These are phyloP conservation scores for Psidium friedrichsthalianum DNA, from an alignment of 345 rosid genomes.

Conservation along the genomic window DNA sequence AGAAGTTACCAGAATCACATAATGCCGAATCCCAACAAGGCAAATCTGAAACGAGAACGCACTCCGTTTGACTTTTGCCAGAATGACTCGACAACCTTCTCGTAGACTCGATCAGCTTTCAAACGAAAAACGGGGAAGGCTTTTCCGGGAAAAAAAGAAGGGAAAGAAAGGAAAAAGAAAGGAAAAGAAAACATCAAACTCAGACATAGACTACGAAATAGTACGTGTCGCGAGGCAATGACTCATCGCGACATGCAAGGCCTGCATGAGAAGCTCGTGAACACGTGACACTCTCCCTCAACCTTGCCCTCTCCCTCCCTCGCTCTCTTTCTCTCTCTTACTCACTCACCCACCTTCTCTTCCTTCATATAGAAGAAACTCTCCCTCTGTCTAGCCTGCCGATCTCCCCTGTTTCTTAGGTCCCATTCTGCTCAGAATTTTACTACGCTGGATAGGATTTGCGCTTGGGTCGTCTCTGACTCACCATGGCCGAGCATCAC, in stretches of 20 bases:
- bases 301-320: conserved; percentile 8
- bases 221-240: conserved; percentile 22
- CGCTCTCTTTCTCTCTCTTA: not conserved
- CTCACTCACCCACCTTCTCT: not conserved
- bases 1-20: not conserved
- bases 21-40: not conserved
- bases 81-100: not conserved
- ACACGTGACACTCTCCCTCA: conserved; percentile 24
- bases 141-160: not conserved
- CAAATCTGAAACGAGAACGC: not conserved
- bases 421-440: not conserved
- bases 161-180: not conserved
- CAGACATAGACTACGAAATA: not conserved
- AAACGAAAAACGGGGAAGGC: not conserved
- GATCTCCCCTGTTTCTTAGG: not conserved
- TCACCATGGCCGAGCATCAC: conserved; percentile 34
- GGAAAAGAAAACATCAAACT: not conserved
- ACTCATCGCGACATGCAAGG: conserved; percentile 21
- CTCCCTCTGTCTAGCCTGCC: not conserved
- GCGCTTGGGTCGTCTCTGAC: not conserved
- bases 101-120: not conserved
- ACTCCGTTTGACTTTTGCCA: not conserved
- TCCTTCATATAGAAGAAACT: not conserved
- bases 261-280: conserved; percentile 30
- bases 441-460: not conserved